Evolutionary conservation across 2,329 filamentous ascomycete genomes (phyloP).

Genomic region (Cladosporium austrohemisphaericum): DNA sequence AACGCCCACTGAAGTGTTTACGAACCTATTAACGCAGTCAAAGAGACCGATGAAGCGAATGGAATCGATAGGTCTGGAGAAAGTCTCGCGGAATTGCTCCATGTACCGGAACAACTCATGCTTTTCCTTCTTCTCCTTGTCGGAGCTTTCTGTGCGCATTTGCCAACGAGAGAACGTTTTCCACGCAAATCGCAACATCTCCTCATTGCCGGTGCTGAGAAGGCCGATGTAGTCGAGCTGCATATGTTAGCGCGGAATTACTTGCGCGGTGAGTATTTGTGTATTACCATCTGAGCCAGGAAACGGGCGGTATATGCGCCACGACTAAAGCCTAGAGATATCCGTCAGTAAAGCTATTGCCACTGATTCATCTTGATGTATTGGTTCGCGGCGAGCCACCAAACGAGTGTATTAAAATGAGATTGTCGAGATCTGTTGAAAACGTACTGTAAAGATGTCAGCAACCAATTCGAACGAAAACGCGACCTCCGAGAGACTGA

Average conservation of each 20-base stretch:
- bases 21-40: slow-evolving; percentile 75
- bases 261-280: background rate
- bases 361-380: too few species aligned
- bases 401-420: background rate
- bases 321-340: slow-evolving; percentile 27
- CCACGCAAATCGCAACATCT: slow-evolving; percentile 81
- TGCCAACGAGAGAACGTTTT: slow-evolving; percentile 75
- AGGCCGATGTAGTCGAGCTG: slow-evolving; percentile 74
- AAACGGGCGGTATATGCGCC: slow-evolving; percentile 36
- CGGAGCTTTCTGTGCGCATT: slow-evolving; percentile 46
- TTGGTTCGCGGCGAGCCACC: too few species aligned
- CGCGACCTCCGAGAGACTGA: background rate
- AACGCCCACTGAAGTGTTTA: slow-evolving; percentile 18
- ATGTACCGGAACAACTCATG: slow-evolving; percentile 69
- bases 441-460: slow-evolving; percentile 1
- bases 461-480: background rate
- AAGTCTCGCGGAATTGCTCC: slow-evolving; percentile 76
- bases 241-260: slow-evolving; percentile 42
- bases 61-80: slow-evolving; percentile 68
- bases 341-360: background rate
- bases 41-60: slow-evolving; percentile 77
- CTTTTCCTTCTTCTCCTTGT: slow-evolving; percentile 46
- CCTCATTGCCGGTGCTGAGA: slow-evolving; percentile 76
- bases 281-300: slow-evolving; percentile 55
- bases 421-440: too few species aligned